Evolutionary conservation across 2,329 filamentous ascomycete species (phyloP), one percentile per base, ranked within the genome.

Genomic region (Colletotrichum ledebouriae): DNA sequence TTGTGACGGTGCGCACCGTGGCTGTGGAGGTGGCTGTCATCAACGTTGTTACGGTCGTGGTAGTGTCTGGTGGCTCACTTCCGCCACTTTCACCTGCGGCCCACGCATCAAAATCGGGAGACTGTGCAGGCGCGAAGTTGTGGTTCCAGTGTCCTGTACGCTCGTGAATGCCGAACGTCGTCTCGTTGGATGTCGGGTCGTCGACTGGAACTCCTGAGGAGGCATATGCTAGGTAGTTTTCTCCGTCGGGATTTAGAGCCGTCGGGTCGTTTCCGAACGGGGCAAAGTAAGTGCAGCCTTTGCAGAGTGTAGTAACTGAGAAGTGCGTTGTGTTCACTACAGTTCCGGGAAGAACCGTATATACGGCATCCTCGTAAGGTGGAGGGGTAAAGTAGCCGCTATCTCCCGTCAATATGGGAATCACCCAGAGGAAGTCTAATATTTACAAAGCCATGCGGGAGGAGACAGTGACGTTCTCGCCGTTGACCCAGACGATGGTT

Each of bases 121-220:
- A 78, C 58, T 75, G 73, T 10, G 77, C 78, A 1, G 71, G 71
- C 9, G 70, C 72, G 52, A 82, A 74, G 68, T 81, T 77, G 70
- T 81, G 79, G 39, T 75, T 74, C 77, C 79, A 81, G 72, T 81
- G 81, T 52, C 79, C 80, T 46, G 81, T 75, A 63, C 75, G 76
- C 53, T 83, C 78, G 71, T 84, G 82, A 69, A 83, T 83, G 66
- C 77, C 76, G 69, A 84, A 84, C 20, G 73, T 72, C 3, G 78
- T 76, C 11, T 77, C 75, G 22, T 73, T 73, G 73, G 78, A 76
- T 15, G 70, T 59, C 1, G 82, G 82, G 17, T 76, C 73, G 59
- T 82, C 78, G 10, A 82, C 79, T 5, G 79, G 77, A 2, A 73
- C 75, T 13, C 72, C 70, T 2, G 79, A 80, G 70, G 75, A 80